Conservation (phyloP, 73 alveolate species). For the Stentor roeselii region DNA sequence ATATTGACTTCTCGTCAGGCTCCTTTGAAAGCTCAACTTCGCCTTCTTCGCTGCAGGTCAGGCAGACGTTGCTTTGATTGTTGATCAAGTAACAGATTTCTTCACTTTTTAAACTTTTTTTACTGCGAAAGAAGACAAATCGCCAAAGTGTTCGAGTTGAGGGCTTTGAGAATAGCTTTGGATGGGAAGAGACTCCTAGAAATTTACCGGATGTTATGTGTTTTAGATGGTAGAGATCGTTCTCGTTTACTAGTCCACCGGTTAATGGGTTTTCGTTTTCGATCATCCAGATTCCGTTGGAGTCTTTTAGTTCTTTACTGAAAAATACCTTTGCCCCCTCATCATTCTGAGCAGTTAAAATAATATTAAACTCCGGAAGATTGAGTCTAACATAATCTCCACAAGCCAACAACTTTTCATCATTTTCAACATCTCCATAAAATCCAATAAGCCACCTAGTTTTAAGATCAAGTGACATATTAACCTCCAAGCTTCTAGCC, state of each 20-base stretch:
- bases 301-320: constrained; percentile 23
- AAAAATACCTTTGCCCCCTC: not conserved
- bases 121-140: not conserved
- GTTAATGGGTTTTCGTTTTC: constrained; percentile 29
- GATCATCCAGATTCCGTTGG: constrained; percentile 46
- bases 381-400: constrained; percentile 26
- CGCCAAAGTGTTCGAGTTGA: not conserved
- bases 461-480: constrained; percentile 18
- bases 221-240: constrained; percentile 27
- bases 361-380: not conserved
- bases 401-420: not conserved
- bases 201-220: constrained; percentile 45
- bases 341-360: not conserved
- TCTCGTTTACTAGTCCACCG: constrained; percentile 44
- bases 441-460: constrained; percentile 20
- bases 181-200: constrained; percentile 29
- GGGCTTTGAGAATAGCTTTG: not conserved
- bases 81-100: not conserved
- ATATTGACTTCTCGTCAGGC: not conserved
- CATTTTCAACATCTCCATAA: not conserved
- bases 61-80: not conserved
- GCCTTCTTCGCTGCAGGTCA: not conserved
- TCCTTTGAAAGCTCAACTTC: not conserved
- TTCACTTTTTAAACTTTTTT: not conserved
- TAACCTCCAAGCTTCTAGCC: not conserved